A percentile compares a stretch with the other conserved stretches of the same genome.
Evolutionary conservation across 345 rosid genomes (phyloP).

Genomic region (Trapa bicornis): DNA sequence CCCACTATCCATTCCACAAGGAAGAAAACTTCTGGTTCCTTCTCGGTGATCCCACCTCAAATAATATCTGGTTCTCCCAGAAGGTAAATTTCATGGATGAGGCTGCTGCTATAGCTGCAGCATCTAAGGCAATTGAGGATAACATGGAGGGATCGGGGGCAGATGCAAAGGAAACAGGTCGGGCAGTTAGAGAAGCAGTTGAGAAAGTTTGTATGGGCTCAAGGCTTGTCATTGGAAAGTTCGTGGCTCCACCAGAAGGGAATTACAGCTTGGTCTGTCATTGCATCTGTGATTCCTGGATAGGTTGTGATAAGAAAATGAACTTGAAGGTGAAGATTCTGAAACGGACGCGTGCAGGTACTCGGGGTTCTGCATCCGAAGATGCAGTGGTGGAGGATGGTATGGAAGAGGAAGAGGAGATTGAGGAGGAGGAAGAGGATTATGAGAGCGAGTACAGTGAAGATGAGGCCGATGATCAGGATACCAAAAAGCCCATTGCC

Average conservation of each 20-base stretch:
- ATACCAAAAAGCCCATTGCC: slow-evolving; percentile 47
- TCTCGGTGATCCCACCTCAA: slow-evolving; percentile 65
- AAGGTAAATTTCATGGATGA: slow-evolving; percentile 95
- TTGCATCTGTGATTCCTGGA: slow-evolving; percentile 90
- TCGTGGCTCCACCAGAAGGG: slow-evolving; percentile 80
- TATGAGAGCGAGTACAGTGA: slow-evolving; percentile 93
- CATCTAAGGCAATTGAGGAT: slow-evolving; percentile 88
- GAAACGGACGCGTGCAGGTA: slow-evolving; percentile 79
- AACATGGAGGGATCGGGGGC: slow-evolving; percentile 88
- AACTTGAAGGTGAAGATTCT: slow-evolving; percentile 66
- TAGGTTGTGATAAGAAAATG: slow-evolving; percentile 71
- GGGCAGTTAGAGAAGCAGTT: slow-evolving; percentile 51
- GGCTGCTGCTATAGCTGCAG: slow-evolving; percentile 58
- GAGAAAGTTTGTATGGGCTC: slow-evolving; percentile 87
- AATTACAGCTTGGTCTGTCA: slow-evolving; percentile 74
- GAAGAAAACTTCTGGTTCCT: slow-evolving; percentile 93
- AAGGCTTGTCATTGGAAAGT: slow-evolving; percentile 77
- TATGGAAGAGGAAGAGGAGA: slow-evolving; percentile 85
- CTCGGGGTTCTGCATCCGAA: slow-evolving; percentile 50
- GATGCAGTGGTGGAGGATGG: slow-evolving; percentile 77
- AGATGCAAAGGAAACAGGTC: slow-evolving; percentile 55
- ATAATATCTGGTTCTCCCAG: slow-evolving; percentile 85
- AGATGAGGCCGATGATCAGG: slow-evolving; percentile 72
- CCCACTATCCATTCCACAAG: slow-evolving; percentile 80
- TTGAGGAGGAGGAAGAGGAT: slow-evolving; percentile 78